Evolutionary conservation across 768 basidiomycete genomes (phyloP).

Genomic region (Tricholoma terreum): DNA sequence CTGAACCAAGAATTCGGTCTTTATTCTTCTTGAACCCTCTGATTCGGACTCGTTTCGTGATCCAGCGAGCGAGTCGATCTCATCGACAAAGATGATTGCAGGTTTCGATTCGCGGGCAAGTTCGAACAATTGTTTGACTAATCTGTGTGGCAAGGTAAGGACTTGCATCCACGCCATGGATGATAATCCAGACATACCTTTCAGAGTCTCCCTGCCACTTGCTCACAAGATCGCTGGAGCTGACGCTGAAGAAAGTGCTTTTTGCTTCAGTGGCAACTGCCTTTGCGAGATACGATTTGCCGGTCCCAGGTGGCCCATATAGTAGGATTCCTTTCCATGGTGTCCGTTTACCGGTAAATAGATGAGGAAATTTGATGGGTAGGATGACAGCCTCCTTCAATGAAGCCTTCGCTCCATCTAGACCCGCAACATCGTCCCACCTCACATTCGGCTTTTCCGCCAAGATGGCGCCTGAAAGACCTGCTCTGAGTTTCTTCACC

Average conservation of each 20-base stretch:
- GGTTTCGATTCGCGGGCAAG: conserved; percentile 96
- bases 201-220: conserved; percentile 99
- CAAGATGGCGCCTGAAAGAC: conserved; percentile 83
- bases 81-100: conserved; percentile 98
- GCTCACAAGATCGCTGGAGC: conserved; percentile 91
- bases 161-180: background rate
- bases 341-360: conserved; percentile 97
- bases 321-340: conserved; percentile 96
- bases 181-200: conserved; percentile 52
- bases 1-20: conserved; percentile 96
- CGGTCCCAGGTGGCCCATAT: conserved; percentile 97
- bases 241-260: conserved; percentile 97
- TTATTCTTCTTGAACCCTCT: conserved; percentile 94
- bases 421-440: conserved; percentile 98
- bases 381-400: conserved; percentile 98
- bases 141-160: conserved; percentile 38
- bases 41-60: conserved; percentile 96
- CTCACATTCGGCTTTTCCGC: conserved; percentile 93
- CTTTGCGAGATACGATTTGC: conserved; percentile 95
- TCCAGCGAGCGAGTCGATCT: conserved; percentile 94
- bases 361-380: conserved; percentile 98
- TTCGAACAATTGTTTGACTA: conserved; percentile 94
- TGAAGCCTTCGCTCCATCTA: conserved; percentile 92
- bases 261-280: conserved; percentile 99
- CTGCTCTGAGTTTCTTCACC: conserved; percentile 93